Base-by-base conservation (phyloP, 768 basidiomycete genomes). In the Hydnum rufescens region DNA sequence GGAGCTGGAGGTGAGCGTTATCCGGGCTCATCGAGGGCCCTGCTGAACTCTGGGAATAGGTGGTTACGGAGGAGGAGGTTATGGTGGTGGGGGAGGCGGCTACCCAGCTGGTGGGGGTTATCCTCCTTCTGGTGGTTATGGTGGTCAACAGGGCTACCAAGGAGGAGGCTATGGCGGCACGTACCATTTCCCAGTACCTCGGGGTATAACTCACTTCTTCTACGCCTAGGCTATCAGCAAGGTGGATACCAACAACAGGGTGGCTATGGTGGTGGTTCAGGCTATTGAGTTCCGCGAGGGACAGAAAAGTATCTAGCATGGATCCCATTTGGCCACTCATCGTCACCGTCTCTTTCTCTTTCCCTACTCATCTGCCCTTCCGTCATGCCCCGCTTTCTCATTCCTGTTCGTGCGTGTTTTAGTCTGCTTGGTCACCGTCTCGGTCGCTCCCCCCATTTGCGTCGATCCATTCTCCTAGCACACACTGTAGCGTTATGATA, bases 91-190 rank as follows among this genome's bases (percentile, higher is more conserved):
- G 13, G 44, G 44, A 13, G 44, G 44, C 44, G 44, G 44, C 44
- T 13, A 26, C 8, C 26, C 8, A 13, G 52, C 48, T 39, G 49
- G 51, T 29, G 58, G 68, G 53, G 64, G 67, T 32, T 60, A 63
- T 54, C 62, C 8, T 47, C 8, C 44, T 25, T 16, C 16, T 8
- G 44, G 44, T 26, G 44, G 44, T 25, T 47, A 47, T 26, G 44
- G 44, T 1, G 26, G 44, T 47, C 64, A 68, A 46, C 62, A 60
- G 43, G 56, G 63, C 1, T 60, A 58, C 48, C 60, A 53, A 51
- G 56, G 61, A 49, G 57, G 59, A 30, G 63, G 62, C 52, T 62
- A 60, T 53, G 57, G 58, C 29, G 62, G 58, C 44, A 8, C 16
- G 13, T 26, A 47, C 44, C 25, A 19, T 8, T 39, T 8, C 34